A percentile compares a stretch with the other conserved stretches of the same genome.
Evolutionary conservation across 495 filamentous ascomycete species (phyloP).

Genomic region (Neurospora tetraspora): DNA sequence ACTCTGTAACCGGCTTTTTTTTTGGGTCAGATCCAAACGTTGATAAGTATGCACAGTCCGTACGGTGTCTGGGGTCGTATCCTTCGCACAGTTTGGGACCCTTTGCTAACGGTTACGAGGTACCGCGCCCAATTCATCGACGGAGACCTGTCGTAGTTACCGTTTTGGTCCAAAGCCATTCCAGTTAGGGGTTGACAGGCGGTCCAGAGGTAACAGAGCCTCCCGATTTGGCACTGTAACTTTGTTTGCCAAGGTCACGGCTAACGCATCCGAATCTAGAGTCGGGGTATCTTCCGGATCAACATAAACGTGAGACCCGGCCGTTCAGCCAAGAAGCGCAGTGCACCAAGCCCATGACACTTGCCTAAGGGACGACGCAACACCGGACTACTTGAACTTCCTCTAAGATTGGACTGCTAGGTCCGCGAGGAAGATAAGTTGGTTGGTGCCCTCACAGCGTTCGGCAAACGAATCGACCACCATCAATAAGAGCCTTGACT

Average conservation of each 20-base stretch:
- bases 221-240: background rate
- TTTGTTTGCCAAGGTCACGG: background rate
- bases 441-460: background rate
- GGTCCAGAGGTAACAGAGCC: background rate
- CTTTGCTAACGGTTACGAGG: background rate
- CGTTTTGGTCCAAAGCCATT: background rate
- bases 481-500: background rate
- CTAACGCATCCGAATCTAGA: background rate
- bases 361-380: background rate
- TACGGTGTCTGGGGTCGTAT: background rate
- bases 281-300: background rate
- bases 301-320: background rate
- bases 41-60: background rate
- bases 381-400: background rate
- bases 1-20: background rate
- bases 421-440: background rate
- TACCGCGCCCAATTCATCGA: background rate
- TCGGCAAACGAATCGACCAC: background rate
- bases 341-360: background rate
- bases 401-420: background rate
- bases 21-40: background rate
- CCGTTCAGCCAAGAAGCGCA: background rate
- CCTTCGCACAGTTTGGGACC: background rate
- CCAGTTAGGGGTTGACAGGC: background rate
- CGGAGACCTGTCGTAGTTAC: background rate